Base-by-base conservation (phyloP, 768 basidiomycete species). In the Panaeolus cyanescens region DNA sequence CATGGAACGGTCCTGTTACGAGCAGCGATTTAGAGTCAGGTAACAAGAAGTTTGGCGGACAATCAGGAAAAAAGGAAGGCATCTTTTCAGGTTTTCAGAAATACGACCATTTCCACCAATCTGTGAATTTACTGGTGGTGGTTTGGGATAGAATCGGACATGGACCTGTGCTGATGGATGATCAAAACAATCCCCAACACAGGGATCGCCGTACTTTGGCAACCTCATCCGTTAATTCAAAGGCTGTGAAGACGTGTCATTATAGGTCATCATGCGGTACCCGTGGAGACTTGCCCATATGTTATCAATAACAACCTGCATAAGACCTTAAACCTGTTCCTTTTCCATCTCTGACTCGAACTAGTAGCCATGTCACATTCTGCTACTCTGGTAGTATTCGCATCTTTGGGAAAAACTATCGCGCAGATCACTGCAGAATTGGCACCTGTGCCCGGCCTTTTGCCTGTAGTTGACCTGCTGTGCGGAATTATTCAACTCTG, bases 1-100 rank as follows among this genome's bases (percentile, higher is more conserved):
- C 72, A 55, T 85, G 86, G 68, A 86, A 89, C 0, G 76, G 61
- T 0, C 92, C 92, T 25, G 83, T 78, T 32, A 93, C 73, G 12
- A 93, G 75, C n/a, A 92, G 70, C 4, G 84, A 80, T 17, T 71
- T 74, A 73, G 85, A 90, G 1, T 64, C 65, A 4, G 90, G 89
- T n/a, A 90, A 71, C 7, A 50, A 2, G 10, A 68, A 50, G 17
- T 83, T 81, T 2, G 75, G 76, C 54, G 77, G 71, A 6, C 68
- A 68, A 22, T 63, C 57, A 20, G 32, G 82, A 76, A 83, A 83
- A 15, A 85, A 59, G 33, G 78, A 76, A 61, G 72, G 64, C 72
- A 73, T 76, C 31, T 28, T 13, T 39, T 30, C 10, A 31, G 33
- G 13, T 54, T 33, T 22, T 32, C n/a, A 20, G n/a, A 13, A 39